These are phyloP conservation scores for Arabidopsis suecica DNA, from an alignment of 345 rosid species.

Conservation along the genomic window DNA sequence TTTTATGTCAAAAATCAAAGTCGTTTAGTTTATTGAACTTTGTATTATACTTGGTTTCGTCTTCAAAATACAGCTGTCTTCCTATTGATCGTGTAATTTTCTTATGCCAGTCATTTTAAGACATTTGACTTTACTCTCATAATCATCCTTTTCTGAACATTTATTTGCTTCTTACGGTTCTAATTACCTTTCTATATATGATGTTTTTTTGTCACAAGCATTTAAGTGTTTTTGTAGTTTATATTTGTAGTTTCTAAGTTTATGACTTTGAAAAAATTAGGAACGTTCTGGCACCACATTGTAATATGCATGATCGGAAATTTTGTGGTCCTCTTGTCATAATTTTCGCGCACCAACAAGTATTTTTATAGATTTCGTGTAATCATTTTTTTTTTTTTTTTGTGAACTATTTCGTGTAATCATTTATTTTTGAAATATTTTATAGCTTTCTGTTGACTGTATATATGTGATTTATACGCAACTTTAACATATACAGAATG, in stretches of 20 bases:
- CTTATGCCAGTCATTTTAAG: constrained; percentile 41
- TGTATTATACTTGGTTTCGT: constrained; percentile 34
- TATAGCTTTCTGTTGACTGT: constrained; percentile 29
- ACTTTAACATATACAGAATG: constrained; percentile 22
- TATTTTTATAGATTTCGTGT: constrained; percentile 18
- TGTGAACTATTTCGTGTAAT: constrained; percentile 22
- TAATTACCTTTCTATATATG: constrained; percentile 27
- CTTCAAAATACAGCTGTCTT: constrained; percentile 44
- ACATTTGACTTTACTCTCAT: constrained; percentile 37
- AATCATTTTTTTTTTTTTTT: constrained; percentile 22
- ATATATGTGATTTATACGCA: neutral
- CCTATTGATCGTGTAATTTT: constrained; percentile 13
- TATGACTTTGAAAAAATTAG: constrained; percentile 18
- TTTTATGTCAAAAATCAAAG: constrained; percentile 22
- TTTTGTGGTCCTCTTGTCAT: constrained; percentile 37
- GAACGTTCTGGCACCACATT: constrained; percentile 42
- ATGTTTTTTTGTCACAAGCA: neutral
- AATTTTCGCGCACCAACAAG: constrained; percentile 25
- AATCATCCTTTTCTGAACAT: constrained; percentile 23
- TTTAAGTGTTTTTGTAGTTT: constrained; percentile 5
- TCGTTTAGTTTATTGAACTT: constrained; percentile 16
- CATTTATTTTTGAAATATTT: constrained; percentile 28
- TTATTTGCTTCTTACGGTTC: constrained; percentile 5
- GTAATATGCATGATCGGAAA: constrained; percentile 29
- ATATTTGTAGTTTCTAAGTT: constrained; percentile 22